These are phyloP conservation scores for Alternaria burnsii DNA, from an alignment of 2,329 filamentous ascomycete genomes.

Conservation along the genomic window DNA sequence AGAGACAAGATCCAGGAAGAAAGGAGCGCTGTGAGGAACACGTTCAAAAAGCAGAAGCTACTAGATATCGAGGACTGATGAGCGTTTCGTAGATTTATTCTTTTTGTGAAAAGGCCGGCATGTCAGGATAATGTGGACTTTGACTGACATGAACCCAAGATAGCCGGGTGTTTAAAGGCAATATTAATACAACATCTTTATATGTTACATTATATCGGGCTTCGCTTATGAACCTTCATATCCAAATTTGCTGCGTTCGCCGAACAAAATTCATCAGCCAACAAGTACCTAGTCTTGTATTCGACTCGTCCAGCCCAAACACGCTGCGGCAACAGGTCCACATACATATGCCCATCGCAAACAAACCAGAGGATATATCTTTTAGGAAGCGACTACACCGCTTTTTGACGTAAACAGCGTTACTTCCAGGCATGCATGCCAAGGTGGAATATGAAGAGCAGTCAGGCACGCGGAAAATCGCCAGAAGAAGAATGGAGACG, in stretches of 20 bases:
- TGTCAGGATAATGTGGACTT: background rate
- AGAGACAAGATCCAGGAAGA: conserved; percentile 1
- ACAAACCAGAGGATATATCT: background rate
- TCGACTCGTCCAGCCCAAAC: background rate
- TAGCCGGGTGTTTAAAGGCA: background rate
- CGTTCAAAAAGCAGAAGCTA: conserved; percentile 19
- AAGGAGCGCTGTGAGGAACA: conserved; percentile 12
- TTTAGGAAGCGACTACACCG: background rate
- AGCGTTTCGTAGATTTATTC: background rate
- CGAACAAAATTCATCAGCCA: background rate
- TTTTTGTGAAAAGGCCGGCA: background rate
- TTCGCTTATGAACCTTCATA: background rate
- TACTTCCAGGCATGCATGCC: background rate
- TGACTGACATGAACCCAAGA: background rate
- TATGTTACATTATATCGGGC: background rate
- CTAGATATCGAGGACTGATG: background rate
- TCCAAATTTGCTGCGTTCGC: background rate
- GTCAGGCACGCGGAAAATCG: background rate
- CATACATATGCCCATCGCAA: background rate
- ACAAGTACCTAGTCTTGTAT: background rate
- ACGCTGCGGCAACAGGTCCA: background rate
- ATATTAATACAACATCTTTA: background rate
- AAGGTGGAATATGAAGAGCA: background rate
- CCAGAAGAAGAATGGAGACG: background rate
- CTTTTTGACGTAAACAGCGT: background rate